Percentiles rank a stretch among this genome's conserved stretches.
Evolutionary conservation across 495 filamentous ascomycete genomes (phyloP).

Genomic region (Penicillium salamii): DNA sequence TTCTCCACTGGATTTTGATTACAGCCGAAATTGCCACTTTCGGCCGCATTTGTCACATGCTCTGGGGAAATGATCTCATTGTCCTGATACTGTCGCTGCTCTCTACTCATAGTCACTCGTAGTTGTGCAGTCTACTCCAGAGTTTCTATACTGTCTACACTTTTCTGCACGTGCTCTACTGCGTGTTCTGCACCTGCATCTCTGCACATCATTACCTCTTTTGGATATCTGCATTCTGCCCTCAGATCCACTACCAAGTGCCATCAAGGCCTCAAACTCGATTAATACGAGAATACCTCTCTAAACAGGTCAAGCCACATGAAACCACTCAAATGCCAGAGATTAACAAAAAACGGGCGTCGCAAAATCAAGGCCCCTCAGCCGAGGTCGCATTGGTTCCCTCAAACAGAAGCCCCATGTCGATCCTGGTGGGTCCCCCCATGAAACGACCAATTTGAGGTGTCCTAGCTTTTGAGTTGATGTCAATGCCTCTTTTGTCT

Average conservation of each 20-base stretch:
- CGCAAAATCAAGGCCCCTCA: background rate
- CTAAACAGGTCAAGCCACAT: too few relatives aligned
- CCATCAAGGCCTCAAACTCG: too few relatives aligned
- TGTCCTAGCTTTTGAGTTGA: background rate
- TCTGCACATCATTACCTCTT: too few relatives aligned
- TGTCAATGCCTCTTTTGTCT: background rate
- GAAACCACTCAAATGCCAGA: background rate
- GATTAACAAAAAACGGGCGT: background rate
- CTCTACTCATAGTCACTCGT: too few relatives aligned
- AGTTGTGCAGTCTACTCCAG: too few relatives aligned
- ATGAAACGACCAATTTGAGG: background rate
- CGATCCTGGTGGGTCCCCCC: conserved; percentile 2
- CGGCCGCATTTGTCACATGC: background rate
- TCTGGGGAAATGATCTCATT: background rate
- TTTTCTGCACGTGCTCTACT: too few relatives aligned
- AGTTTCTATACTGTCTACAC: too few relatives aligned
- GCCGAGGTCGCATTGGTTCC: conserved; percentile 10
- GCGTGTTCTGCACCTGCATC: too few relatives aligned
- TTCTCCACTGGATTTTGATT: background rate
- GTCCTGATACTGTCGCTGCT: too few relatives aligned
- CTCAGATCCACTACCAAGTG: too few relatives aligned
- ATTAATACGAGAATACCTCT: too few relatives aligned
- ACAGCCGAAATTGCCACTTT: background rate
- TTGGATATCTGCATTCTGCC: too few relatives aligned
- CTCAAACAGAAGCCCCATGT: background rate